Conservation (phyloP, 495 filamentous ascomycete species). For the Penicillium mononematosum region DNA sequence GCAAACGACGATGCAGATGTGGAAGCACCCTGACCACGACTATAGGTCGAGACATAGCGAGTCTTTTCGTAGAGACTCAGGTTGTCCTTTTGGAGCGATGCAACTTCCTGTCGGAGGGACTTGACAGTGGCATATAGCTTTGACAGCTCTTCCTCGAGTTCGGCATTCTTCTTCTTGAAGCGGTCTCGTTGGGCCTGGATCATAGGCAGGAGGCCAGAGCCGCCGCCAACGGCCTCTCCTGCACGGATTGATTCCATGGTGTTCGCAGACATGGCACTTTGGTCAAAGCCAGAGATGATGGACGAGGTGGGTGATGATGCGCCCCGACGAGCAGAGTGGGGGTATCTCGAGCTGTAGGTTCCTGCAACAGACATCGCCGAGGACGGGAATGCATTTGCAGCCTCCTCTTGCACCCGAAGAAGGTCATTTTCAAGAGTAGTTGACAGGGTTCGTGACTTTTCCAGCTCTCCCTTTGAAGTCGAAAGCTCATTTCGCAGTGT, state of each 20-base stretch:
- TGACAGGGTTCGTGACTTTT: slow-evolving; percentile 79
- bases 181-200: slow-evolving; percentile 95
- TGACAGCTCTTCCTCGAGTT: slow-evolving; percentile 88
- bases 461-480: slow-evolving; percentile 78
- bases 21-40: slow-evolving; percentile 59
- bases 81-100: slow-evolving; percentile 93
- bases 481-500: slow-evolving; percentile 80
- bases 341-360: slow-evolving; percentile 83
- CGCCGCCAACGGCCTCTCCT: slow-evolving; percentile 74
- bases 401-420: slow-evolving; percentile 78
- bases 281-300: slow-evolving; percentile 94
- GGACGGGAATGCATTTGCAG: slow-evolving; percentile 77
- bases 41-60: slow-evolving; percentile 91
- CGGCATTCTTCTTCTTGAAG: slow-evolving; percentile 92
- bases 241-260: slow-evolving; percentile 59
- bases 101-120: slow-evolving; percentile 84
- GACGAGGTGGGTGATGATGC: slow-evolving; percentile 89
- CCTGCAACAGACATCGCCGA: slow-evolving; percentile 87
- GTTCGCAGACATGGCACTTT: slow-evolving; percentile 43
- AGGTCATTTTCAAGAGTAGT: slow-evolving; percentile 92
- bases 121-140: slow-evolving; percentile 79
- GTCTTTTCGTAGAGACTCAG: slow-evolving; percentile 97
- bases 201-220: slow-evolving; percentile 94
- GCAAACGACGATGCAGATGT: slow-evolving; percentile 71
- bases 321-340: slow-evolving; percentile 69